Evolutionary conservation across 225 moss, liverwort and hornwort genomes (phyloP).

Genomic region (Antitrichia curtipendula): DNA sequence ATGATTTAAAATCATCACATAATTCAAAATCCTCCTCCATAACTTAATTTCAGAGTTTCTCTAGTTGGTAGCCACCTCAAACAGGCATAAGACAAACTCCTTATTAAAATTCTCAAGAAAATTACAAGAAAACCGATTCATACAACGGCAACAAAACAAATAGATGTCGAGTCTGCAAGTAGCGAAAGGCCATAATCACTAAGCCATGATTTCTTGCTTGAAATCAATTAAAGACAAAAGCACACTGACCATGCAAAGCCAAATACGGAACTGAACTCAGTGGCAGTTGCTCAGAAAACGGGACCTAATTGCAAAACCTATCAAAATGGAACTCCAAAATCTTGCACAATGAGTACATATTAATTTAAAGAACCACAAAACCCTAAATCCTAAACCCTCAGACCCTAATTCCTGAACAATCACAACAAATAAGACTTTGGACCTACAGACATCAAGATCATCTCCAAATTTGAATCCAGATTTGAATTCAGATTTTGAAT

Average conservation of each 20-base stretch:
- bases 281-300: background rate
- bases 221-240: background rate
- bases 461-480: background rate
- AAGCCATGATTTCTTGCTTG: background rate
- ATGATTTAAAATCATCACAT: background rate
- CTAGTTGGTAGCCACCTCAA: background rate
- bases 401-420: background rate
- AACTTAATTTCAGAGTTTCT: background rate
- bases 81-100: background rate
- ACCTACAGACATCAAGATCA: background rate
- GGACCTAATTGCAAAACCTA: background rate
- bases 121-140: background rate
- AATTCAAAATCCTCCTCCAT: background rate
- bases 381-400: too few relatives aligned
- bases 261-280: background rate
- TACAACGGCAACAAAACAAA: background rate
- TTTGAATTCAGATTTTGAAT: too few relatives aligned
- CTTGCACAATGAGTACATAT: background rate
- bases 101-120: background rate
- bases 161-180: background rate
- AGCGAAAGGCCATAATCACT: background rate
- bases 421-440: background rate
- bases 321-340: background rate
- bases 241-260: background rate
- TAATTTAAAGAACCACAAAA: background rate